A percentile compares a stretch with the other conserved stretches of the same genome.
Evolutionary conservation across 2,329 filamentous ascomycete genomes (phyloP).

Genomic region (Calycina marina): DNA sequence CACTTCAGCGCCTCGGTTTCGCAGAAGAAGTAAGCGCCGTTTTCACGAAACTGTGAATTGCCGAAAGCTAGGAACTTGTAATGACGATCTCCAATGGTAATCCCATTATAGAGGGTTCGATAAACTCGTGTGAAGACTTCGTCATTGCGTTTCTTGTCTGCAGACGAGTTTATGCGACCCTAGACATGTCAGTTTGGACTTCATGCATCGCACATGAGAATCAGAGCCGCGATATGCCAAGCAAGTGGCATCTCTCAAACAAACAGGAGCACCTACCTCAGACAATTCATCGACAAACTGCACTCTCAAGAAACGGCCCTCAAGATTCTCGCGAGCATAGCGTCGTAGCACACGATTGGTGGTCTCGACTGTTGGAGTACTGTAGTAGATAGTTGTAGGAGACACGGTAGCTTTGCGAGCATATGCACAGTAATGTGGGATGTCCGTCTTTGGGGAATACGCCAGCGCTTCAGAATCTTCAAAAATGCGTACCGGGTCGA

Average conservation of each 20-base stretch:
- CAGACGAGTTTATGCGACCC: constrained; percentile 42
- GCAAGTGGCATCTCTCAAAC: too few species aligned
- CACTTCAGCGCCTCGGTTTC: constrained; percentile 52
- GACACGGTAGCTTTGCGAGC: constrained; percentile 69
- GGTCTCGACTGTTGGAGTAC: constrained; percentile 65
- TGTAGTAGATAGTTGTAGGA: constrained; percentile 68
- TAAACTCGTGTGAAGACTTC: constrained; percentile 62
- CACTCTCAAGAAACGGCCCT: constrained; percentile 75
- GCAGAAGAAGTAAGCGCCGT: constrained; percentile 87
- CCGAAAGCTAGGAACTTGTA: constrained; percentile 91
- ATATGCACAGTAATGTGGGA: constrained; percentile 60
- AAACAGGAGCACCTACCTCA: constrained; percentile 14
- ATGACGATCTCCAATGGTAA: constrained; percentile 63
- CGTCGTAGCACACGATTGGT: constrained; percentile 77
- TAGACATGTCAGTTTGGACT: constrained; percentile 25
- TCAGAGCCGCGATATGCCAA: too few species aligned
- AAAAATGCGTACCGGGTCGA: constrained; percentile 62
- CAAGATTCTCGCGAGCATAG: constrained; percentile 39
- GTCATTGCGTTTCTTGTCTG: constrained; percentile 39
- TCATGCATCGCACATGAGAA: too few species aligned
- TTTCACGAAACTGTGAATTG: constrained; percentile 86
- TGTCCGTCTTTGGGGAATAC: constrained; percentile 32
- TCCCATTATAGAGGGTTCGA: constrained; percentile 60
- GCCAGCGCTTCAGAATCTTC: constrained; percentile 32
- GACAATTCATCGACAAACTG: constrained; percentile 73